Evolutionary conservation across 1,284 basidiomycete genomes (phyloP), one percentile per base, ranked within the genome.

Genomic region (Gymnopus androsaceus): DNA sequence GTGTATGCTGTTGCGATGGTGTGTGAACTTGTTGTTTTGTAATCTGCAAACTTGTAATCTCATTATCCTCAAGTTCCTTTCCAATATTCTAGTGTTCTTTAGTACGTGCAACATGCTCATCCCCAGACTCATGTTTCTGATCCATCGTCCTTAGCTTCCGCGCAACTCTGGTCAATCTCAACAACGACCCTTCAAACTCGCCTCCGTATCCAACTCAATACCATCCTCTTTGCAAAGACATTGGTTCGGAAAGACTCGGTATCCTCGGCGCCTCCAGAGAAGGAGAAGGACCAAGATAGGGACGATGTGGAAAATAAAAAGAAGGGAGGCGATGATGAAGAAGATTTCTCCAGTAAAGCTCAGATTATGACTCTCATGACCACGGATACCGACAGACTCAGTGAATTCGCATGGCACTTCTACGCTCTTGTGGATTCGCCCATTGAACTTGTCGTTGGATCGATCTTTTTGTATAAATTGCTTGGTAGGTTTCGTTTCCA

Each of bases 361-460:
- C 92, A 95, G 72, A 87, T 95, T 64, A 91, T 94, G 87, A 91
- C 85, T 14, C 76, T 90, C 17, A 90, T 90, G 87, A 93, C 92
- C 3, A 92, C 92, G 4, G 95, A 97, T 63, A 92, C 94, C 33
- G 94, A 96, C 68, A 83, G 94, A 58, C 87, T 95, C 59, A 84
- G 87, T 67, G 90, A 95, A 55, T 92, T 94, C 66, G 76, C 87
- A 3, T 92, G 86, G 84, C 90, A 94, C 68, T 64, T 88, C 56
- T 92, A 88, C 65, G 75, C 84, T 1, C 75, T 88, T 40, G 72
- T 88, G 54, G 93, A 95, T 72, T 86, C 92, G 1, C 95, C 95
- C 0, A 83, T 95, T 54, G 94, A 96, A 72, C 86, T 96, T 60
- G 63, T 82, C 27, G 88, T 96, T 61, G 90, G 91, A 12, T 84